phyloP scores from a whole-genome alignment of 805 yeast genomes.

The Torulaspora franciscae region DNA sequence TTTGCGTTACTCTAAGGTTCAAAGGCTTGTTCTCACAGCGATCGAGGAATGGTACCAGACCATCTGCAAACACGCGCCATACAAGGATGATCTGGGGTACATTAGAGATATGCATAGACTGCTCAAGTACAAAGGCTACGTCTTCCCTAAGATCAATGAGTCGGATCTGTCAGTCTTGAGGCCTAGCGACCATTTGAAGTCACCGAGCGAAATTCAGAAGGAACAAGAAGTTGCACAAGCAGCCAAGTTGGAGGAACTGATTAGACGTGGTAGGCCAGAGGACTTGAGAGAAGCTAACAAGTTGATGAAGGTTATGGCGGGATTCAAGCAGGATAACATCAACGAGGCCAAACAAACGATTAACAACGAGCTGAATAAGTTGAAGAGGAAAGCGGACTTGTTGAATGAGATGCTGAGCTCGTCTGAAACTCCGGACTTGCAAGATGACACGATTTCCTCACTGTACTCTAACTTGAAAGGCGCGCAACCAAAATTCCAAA shows the following conservation, averaged over 20 bases:
- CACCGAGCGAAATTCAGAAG: slow-evolving; percentile 82
- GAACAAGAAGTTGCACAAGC: slow-evolving; percentile 91
- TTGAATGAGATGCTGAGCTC: slow-evolving; percentile 78
- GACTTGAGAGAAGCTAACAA: slow-evolving; percentile 95
- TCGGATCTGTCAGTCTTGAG: slow-evolving; percentile 92
- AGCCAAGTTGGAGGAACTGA: slow-evolving; percentile 92
- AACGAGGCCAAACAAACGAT: slow-evolving; percentile 67
- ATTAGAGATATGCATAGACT: slow-evolving; percentile 95
- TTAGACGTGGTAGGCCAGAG: slow-evolving; percentile 91
- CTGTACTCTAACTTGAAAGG: slow-evolving; percentile 72
- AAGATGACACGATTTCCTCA: slow-evolving; percentile 69
- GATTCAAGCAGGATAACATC: slow-evolving; percentile 77
- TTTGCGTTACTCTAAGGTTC: slow-evolving; percentile 72
- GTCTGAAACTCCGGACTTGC: slow-evolving; percentile 37
- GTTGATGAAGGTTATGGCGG: slow-evolving; percentile 97
- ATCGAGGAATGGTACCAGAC: slow-evolving; percentile 98
- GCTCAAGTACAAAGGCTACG: slow-evolving; percentile 82
- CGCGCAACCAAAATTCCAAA: slow-evolving; percentile 81
- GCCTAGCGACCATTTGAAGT: slow-evolving; percentile 80
- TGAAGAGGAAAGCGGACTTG: slow-evolving; percentile 79
- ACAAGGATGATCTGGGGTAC: slow-evolving; percentile 86
- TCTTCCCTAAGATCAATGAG: slow-evolving; percentile 83
- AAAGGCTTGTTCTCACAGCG: slow-evolving; percentile 77
- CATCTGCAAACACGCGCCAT: slow-evolving; percentile 80
- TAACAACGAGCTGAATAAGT: slow-evolving; percentile 75